Conservation (phyloP, 192 early-diverging fungal species). For the Podila clonocystis region DNA sequence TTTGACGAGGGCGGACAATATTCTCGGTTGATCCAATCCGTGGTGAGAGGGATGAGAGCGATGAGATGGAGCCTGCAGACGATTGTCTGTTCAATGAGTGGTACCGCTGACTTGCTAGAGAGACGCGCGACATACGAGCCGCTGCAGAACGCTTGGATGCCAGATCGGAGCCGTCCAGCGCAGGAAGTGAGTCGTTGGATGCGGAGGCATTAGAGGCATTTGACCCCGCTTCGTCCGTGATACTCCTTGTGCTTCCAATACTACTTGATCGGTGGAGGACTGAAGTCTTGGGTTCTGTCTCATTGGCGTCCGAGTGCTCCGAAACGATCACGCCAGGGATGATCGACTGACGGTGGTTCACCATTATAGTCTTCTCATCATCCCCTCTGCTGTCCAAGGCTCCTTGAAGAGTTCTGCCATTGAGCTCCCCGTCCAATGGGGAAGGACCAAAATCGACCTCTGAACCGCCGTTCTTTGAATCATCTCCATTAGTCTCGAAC, state of each 20-base stretch:
- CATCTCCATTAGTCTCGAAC: slow-evolving; percentile 4
- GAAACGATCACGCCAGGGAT: slow-evolving; percentile 45
- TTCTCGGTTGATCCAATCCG: slow-evolving; percentile 11
- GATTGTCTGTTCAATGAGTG: slow-evolving; percentile 34
- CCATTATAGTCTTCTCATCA: background rate
- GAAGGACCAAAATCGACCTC: too few relatives aligned
- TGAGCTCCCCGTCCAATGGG: too few relatives aligned
- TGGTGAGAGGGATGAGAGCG: slow-evolving; percentile 7
- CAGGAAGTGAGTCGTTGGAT: background rate
- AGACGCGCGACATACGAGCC: slow-evolving; percentile 42
- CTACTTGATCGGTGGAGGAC: background rate
- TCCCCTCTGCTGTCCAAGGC: background rate
- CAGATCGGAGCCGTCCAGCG: background rate
- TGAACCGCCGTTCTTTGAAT: background rate
- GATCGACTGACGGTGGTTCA: background rate
- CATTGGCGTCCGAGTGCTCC: slow-evolving; percentile 11
- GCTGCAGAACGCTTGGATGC: slow-evolving; percentile 21
- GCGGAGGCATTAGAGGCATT: background rate
- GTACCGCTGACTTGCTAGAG: slow-evolving; percentile 39
- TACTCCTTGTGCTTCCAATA: background rate
- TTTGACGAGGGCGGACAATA: slow-evolving; percentile 16
- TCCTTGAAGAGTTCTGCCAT: too few relatives aligned
- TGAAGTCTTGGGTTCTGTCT: background rate
- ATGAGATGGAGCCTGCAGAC: slow-evolving; percentile 29
- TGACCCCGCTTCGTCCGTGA: background rate